Evolutionary conservation across 23 red algal species (phyloP).

Genomic region (Gracilaria domingensis): DNA sequence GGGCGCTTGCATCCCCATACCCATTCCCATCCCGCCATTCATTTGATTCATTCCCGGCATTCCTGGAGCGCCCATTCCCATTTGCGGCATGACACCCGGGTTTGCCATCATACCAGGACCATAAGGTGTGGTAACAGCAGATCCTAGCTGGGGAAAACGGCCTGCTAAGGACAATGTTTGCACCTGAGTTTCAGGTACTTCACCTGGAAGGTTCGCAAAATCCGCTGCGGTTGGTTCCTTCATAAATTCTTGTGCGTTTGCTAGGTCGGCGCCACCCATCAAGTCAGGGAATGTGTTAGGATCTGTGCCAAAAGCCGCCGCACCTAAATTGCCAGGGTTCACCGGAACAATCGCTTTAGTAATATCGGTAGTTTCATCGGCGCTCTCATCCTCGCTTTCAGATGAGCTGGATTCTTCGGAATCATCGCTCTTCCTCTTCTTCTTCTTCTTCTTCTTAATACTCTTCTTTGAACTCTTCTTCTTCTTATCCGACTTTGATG

Average conservation of each 20-base stretch:
- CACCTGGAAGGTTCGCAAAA: conserved; percentile 63
- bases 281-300: conserved; percentile 57
- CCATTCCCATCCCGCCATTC: conserved; percentile 37
- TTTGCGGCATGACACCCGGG: conserved; percentile 49
- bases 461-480: conserved; percentile 33
- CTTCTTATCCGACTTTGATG: neutral
- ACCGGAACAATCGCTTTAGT: conserved; percentile 53
- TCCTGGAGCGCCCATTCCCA: conserved; percentile 31
- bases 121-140: conserved; percentile 51
- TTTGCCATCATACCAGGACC: conserved; percentile 53
- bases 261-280: conserved; percentile 38
- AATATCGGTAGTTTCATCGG: conserved; percentile 33
- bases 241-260: neutral
- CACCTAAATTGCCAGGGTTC: conserved; percentile 15
- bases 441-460: conserved; percentile 48
- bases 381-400: conserved; percentile 51
- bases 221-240: conserved; percentile 49
- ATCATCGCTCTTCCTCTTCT: conserved; percentile 33
- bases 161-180: conserved; percentile 31
- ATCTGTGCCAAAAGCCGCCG: conserved; percentile 47
- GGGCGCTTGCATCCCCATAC: conserved; percentile 41
- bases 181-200: conserved; percentile 43
- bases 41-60: conserved; percentile 32
- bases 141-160: conserved; percentile 60
- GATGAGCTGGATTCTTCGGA: conserved; percentile 1